phyloP scores from a whole-genome alignment of 73 alveolate species.

The Uronychia setigera region DNA sequence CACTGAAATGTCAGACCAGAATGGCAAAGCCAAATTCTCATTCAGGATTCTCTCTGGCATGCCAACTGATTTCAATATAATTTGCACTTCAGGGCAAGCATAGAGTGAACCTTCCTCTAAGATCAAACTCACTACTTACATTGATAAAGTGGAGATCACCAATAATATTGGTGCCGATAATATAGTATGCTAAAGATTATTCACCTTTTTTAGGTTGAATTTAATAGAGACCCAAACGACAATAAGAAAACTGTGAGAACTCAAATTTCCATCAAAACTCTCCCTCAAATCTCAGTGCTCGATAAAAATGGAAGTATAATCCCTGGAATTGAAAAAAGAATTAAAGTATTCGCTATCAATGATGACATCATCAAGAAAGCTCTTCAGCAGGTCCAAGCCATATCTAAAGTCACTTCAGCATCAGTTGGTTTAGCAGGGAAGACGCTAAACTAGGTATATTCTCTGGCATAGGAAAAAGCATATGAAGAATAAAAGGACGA shows the following conservation, averaged over 20 bases:
- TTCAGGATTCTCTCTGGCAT: background rate
- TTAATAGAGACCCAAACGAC: background rate
- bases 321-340: background rate
- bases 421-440: too few relatives aligned
- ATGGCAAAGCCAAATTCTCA: background rate
- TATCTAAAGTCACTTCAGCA: background rate
- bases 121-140: background rate
- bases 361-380: background rate
- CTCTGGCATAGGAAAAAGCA: too few relatives aligned
- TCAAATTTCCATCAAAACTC: background rate
- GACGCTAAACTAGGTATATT: too few relatives aligned
- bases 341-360: background rate
- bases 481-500: background rate
- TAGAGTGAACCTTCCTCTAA: background rate
- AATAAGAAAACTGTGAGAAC: background rate
- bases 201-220: background rate
- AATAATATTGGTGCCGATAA: too few relatives aligned
- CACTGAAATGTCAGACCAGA: background rate
- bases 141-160: background rate
- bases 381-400: background rate
- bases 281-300: background rate
- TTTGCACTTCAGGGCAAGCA: background rate
- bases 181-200: background rate
- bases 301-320: background rate
- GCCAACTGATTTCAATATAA: background rate